These are phyloP conservation scores for Gymnopilus dilepis DNA, from an alignment of 768 basidiomycete genomes.

Conservation along the genomic window DNA sequence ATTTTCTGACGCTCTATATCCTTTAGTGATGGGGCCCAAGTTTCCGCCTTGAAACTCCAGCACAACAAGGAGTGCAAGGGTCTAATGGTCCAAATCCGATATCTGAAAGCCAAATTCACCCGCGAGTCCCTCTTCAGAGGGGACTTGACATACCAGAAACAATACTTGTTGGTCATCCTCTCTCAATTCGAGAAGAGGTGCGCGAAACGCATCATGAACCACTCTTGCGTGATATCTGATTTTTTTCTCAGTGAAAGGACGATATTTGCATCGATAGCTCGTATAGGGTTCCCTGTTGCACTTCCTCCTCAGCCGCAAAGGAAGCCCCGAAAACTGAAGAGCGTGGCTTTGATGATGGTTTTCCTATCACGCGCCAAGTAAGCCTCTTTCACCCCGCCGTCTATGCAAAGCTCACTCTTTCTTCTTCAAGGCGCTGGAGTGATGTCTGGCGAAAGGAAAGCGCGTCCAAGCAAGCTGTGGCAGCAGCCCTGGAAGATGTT, in stretches of 20 bases:
- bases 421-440: constrained; percentile 57
- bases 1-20: background rate
- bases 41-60: constrained; percentile 60
- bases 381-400: constrained; percentile 29
- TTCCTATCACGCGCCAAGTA: constrained; percentile 73
- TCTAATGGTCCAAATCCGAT: constrained; percentile 86
- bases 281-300: constrained; percentile 68
- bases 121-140: constrained; percentile 82
- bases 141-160: constrained; percentile 85
- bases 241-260: constrained; percentile 38
- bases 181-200: constrained; percentile 74
- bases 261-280: constrained; percentile 77
- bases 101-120: constrained; percentile 90
- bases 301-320: constrained; percentile 43
- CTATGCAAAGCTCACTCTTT: constrained; percentile 1
- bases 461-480: constrained; percentile 62
- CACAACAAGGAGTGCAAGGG: constrained; percentile 92
- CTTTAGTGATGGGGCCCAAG: constrained; percentile 48
- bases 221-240: background rate
- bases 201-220: constrained; percentile 20
- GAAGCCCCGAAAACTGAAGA: constrained; percentile 55
- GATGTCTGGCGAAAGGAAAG: constrained; percentile 68
- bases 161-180: constrained; percentile 81
- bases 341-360: constrained; percentile 57
- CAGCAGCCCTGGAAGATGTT: constrained; percentile 73